Base-by-base conservation (phyloP, 2,329 filamentous ascomycete species). In the Aschersonia sp. region DNA sequence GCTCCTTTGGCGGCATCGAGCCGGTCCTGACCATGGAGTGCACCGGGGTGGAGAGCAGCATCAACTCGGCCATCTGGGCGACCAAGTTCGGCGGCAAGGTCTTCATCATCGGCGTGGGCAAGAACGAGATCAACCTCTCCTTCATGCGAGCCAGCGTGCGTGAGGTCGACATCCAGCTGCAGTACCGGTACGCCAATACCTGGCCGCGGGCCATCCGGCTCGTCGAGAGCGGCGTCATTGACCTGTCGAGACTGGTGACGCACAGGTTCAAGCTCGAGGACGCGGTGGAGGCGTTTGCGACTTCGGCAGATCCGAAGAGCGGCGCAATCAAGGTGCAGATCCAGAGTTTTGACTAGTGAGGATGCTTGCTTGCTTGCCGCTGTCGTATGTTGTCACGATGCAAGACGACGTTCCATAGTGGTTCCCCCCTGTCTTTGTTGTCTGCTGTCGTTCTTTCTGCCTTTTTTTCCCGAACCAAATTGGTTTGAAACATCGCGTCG, bases 291-390 rank as follows among this genome's bases (percentile, higher is more conserved):
- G 90, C 90, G 6, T 97, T 97, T 65, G 80, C 88, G 69, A 92
- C 86, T 41, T 87, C 89, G 22, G 79, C 85, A 7, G 81, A 96
- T 66, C 83, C 87, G 40, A 88, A 84, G 72, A 94, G 85, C 46
- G 89, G 90, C 6, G 87, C 89, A n/a, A 96, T 97, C 68, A 97
- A 97, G 75, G 89, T 96, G 51, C 85, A 88, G 75, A 96, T 96
- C 60, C 87, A 89, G 72, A 87, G 78, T 58, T 54, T 76, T 53
- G 75, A 78, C 8, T 76, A 66, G 51, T 37, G 33, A 37, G 33
- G 33, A 22, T 22, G 22, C 22, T 22, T 22, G 22, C 22, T 22
- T 22, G 22, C 22, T 22, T 22, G 22, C 22, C 22, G 22, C 22
- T 3, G 3, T 22, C 22, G 22, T 22, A 22, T 22, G 22, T 22